Conservation (phyloP, 495 filamentous ascomycete species). For the Thermochaetoides thermophila region DNA sequence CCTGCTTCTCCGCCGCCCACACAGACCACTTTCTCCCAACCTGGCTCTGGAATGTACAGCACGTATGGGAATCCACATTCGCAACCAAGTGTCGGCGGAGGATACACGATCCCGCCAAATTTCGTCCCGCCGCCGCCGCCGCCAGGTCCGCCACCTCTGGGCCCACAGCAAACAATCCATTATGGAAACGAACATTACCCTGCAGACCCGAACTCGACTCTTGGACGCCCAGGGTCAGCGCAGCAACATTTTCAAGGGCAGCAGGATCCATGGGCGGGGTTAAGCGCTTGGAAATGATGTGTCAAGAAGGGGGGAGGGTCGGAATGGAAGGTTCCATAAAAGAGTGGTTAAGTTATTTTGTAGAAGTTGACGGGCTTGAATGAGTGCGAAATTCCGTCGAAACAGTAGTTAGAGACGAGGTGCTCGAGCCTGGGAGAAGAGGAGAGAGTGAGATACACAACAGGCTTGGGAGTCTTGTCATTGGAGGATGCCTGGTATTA, state of each 20-base stretch:
- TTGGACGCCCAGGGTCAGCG: conserved; percentile 9
- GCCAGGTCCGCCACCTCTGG: conserved; percentile 60
- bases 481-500: no score
- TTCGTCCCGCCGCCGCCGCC: conserved; percentile 89
- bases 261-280: conserved; percentile 70
- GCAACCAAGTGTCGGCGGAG: conserved; percentile 22
- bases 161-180: conserved; percentile 51
- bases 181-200: conserved; percentile 26
- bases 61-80: conserved; percentile 32
- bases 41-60: conserved; percentile 19
- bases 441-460: no score
- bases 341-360: no score
- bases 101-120: conserved; percentile 67
- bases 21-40: conserved; percentile 30
- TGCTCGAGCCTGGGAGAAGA: no score
- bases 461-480: no score
- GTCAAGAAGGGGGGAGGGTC: no score
- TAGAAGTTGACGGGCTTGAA: no score
- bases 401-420: no score
- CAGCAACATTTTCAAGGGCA: conserved; percentile 15
- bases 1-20: conserved; percentile 40
- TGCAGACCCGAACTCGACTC: conserved; percentile 6
- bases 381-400: no score
- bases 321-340: no score
- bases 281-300: conserved; percentile 77